phyloP scores from a whole-genome alignment of 2,329 filamentous ascomycete species.

The Cladosporium colombiae region DNA sequence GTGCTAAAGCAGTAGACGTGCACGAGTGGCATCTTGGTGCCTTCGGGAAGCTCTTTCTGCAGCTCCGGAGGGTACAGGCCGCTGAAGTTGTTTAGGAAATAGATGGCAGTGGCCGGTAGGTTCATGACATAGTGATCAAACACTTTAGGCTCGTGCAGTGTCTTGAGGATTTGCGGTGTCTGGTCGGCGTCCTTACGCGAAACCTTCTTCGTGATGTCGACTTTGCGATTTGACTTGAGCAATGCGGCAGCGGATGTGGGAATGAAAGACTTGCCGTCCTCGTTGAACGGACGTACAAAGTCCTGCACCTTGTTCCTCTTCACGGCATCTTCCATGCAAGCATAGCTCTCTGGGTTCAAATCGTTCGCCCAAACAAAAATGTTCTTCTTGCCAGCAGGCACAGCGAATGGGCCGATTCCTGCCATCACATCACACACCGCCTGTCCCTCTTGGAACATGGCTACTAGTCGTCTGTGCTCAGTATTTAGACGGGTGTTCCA shows the following conservation, averaged over 20 bases:
- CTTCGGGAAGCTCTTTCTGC: constrained; percentile 26
- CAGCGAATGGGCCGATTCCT: constrained; percentile 90
- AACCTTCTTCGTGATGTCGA: constrained; percentile 41
- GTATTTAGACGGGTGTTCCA: constrained; percentile 93
- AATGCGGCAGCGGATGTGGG: constrained; percentile 63
- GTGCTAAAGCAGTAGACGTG: constrained; percentile 95
- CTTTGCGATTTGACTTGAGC: constrained; percentile 55
- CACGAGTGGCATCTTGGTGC: constrained; percentile 68
- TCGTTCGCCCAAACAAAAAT: constrained; percentile 98
- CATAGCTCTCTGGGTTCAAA: constrained; percentile 86
- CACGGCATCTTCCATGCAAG: constrained; percentile 69
- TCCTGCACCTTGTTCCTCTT: constrained; percentile 72
- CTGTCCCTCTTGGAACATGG: constrained; percentile 77
- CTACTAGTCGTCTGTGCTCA: constrained; percentile 80
- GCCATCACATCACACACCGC: constrained; percentile 97
- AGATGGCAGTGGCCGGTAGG: constrained; percentile 83
- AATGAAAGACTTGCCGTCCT: constrained; percentile 82
- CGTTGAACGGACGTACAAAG: constrained; percentile 77
- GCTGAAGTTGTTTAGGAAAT: constrained; percentile 75
- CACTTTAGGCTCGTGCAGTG: constrained; percentile 62
- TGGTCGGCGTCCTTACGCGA: constrained; percentile 31
- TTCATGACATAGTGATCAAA: constrained; percentile 99
- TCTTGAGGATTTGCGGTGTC: constrained; percentile 40
- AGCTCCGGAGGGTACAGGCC: constrained; percentile 66
- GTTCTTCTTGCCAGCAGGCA: constrained; percentile 84